Evolutionary conservation across 2,329 filamentous ascomycete genomes (phyloP).

Genomic region (Claviceps sp.): DNA sequence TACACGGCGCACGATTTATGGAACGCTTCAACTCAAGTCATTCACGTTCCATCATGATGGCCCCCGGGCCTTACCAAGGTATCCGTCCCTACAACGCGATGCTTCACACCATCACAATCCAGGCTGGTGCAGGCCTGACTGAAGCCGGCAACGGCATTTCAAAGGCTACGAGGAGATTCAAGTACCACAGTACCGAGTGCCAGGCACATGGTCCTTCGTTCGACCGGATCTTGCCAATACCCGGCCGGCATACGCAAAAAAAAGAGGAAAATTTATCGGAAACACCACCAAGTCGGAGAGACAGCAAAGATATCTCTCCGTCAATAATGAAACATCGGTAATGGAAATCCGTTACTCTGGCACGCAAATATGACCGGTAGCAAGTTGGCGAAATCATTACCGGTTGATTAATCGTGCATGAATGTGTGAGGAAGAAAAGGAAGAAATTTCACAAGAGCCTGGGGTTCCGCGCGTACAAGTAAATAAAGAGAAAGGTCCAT

Average conservation of each 20-base stretch:
- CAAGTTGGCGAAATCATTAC: slow-evolving; percentile 33
- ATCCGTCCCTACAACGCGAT: too few relatives aligned
- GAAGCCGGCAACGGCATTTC: too few relatives aligned
- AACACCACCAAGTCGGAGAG: slow-evolving; percentile 16
- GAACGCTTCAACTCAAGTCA: too few relatives aligned
- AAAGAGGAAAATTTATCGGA: slow-evolving; percentile 15
- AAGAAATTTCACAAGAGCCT: not conserved
- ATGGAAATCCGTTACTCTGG: slow-evolving; percentile 31
- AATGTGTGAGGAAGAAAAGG: slow-evolving; percentile 20
- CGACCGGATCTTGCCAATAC: not conserved
- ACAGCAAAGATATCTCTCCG: slow-evolving; percentile 9
- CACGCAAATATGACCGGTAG: slow-evolving; percentile 48
- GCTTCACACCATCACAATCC: too few relatives aligned
- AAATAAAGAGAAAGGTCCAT: not conserved
- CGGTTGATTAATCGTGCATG: slow-evolving; percentile 50
- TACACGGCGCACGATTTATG: too few relatives aligned
- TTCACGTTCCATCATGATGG: too few relatives aligned
- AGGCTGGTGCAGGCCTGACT: too few relatives aligned
- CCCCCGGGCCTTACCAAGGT: too few relatives aligned
- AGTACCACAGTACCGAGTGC: too few relatives aligned
- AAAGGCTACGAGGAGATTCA: too few relatives aligned
- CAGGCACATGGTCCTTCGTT: not conserved
- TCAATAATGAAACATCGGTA: slow-evolving; percentile 13
- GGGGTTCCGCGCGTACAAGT: not conserved
- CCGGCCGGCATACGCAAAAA: not conserved